A percentile compares a stretch with the other conserved stretches of the same genome.
These are phyloP conservation scores for Lyophyllum shimeji DNA, from an alignment of 768 basidiomycete species.

Conservation along the genomic window DNA sequence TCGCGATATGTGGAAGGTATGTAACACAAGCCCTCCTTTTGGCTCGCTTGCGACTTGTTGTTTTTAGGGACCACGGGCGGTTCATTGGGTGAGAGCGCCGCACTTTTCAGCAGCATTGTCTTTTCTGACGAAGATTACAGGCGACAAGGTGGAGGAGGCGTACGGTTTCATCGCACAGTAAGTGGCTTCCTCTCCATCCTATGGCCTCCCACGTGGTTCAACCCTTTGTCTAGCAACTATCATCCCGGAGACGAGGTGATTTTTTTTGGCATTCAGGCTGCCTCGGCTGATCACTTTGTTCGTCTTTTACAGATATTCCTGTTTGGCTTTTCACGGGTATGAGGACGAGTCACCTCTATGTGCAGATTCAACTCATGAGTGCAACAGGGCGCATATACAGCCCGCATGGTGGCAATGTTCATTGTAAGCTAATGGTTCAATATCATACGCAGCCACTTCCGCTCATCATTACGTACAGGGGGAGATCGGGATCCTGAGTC, in stretches of 20 bases:
- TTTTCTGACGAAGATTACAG: constrained; percentile 32
- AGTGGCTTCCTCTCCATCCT: constrained; percentile 25
- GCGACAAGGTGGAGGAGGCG: constrained; percentile 73
- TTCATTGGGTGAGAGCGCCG: constrained; percentile 47
- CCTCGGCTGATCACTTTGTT: not conserved
- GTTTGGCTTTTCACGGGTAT: constrained; percentile 75
- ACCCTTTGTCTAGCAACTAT: constrained; percentile 53
- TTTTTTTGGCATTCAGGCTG: not conserved
- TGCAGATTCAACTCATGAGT: constrained; percentile 4
- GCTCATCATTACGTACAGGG: constrained; percentile 40
- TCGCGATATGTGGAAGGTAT: constrained; percentile 61
- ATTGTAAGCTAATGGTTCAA: constrained; percentile 41
- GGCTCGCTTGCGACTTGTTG: not conserved
- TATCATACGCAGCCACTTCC: not conserved
- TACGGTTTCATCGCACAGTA: constrained; percentile 82
- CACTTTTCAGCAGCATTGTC: not conserved
- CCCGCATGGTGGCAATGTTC: constrained; percentile 69
- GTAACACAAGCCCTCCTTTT: constrained; percentile 5
- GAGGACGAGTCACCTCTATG: constrained; percentile 9
- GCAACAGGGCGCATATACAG: constrained; percentile 71
- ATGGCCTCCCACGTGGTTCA: too few relatives aligned
- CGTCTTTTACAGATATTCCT: constrained; percentile 56
- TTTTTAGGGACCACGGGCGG: constrained; percentile 60
- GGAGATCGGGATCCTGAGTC: constrained; percentile 68
- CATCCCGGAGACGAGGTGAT: constrained; percentile 67